Base-by-base conservation (phyloP, 176 grass and related monocot genomes). In the Musa schizocarpa region DNA sequence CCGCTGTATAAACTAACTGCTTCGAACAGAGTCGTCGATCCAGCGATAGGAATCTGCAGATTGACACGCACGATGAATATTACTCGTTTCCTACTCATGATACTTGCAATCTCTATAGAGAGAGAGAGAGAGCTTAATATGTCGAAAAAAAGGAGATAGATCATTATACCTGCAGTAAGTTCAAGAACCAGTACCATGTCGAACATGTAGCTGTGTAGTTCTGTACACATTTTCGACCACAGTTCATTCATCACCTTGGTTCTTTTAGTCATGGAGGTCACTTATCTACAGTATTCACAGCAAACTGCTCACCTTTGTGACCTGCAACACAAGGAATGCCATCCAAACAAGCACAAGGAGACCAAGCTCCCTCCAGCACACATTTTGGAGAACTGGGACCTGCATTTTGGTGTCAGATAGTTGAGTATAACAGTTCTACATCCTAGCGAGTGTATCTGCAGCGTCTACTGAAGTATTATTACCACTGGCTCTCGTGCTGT, bases 191-290 rank as follows among this genome's bases (percentile, higher is more conserved):
- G 83, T 90, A 92, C 85, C 83, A 84, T 74, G 25, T 61, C 75
- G 89, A 96, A 74, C 89, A 96, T 75, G 84, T 92, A 66, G 89
- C 26, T 54, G 93, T 86, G 77, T 85, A 86, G 43, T 96, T 96
- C 93, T 96, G 83, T 71, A 86, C 75, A 67, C 20, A 43, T 43
- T 43, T 43, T 43, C 34, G 34, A 43, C 34, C 34, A 43, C 34
- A 43, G 34, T 58, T 65, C 62, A 77, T 78, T 66, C 50, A 83
- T 14, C 34, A 74, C 34, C 77, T 21, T 79, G 74, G 80, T 64
- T 29, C 43, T 74, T 2, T 81, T 80, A 86, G 54, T 68, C 9
- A 86, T 14, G 34, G 34, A 43, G 4, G 14, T n/a, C 49, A 71
- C 54, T 34, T 27, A 79, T 53, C 23, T 80, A 62, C 6, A 69